Evolutionary conservation across 2,329 filamentous ascomycete species (phyloP), one percentile per base, ranked within the genome.

Genomic region (Daldinia sp.): DNA sequence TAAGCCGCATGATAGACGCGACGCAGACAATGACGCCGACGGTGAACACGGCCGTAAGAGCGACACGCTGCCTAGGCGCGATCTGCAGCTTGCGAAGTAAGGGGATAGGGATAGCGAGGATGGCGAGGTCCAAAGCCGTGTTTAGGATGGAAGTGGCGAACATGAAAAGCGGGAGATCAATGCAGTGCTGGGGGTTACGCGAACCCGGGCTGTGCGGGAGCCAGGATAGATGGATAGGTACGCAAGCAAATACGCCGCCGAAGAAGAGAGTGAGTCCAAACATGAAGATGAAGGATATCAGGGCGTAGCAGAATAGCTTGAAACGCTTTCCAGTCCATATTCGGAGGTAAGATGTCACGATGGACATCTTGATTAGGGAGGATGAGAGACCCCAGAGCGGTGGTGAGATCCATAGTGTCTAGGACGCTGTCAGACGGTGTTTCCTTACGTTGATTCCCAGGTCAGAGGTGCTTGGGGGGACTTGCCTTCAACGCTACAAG

Each of bases 381-480:
- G 72, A 63, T 5, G 70, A 71, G 37, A 73, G 61, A 23, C 70
- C 70, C 72, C 72, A 73, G 46, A 72, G 62, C 1, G 70, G 68
- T 33, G 72, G 72, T 6, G 69, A 72, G 35, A 72, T 67, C 72
- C 72, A 73, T 9, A 71, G 51, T 15, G 65, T 69, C 69, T 73
- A 4, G 35, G n/a, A 12, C 3, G n/a, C 2, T 44, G 50, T 62
- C 60, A 66, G 56, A 54, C 41, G 28, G 10, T 15, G 20, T 28
- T 37, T 44, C 23, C 4, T 15, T 33, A 15, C 28, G 12, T 20
- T 7, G 12, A 15, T 20, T 20, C 13, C 4, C 6, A 15, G 51
- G 6, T 13, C 15, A 15, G n/a, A 9, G 10, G 2, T 23, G 20
- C 20, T 13, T 12, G 12, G 3, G 7, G 2, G 3, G 28, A n/a